Percentiles rank a stretch among this genome's conserved stretches.
phyloP scores from a whole-genome alignment of 805 yeast genomes.

The Candida nonsorbophila region DNA sequence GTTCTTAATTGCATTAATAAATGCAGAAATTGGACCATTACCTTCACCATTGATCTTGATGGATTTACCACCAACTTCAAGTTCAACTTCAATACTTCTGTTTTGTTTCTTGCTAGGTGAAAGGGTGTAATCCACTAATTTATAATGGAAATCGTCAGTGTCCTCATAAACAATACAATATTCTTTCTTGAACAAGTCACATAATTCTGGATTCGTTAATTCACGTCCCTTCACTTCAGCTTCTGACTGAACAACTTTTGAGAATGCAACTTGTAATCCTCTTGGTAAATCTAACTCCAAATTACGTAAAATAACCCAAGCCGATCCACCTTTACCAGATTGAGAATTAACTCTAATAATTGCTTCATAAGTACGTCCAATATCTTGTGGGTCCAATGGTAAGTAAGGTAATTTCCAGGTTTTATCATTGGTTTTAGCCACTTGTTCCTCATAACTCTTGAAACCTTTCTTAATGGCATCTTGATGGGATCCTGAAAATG shows the following conservation, averaged over 20 bases:
- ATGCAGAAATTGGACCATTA: conserved; percentile 80
- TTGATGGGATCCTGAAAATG: conserved; percentile 83
- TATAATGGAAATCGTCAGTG: conserved; percentile 18
- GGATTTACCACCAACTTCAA: conserved; percentile 41
- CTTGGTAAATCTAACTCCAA: conserved; percentile 80
- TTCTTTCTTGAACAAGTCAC: conserved; percentile 57
- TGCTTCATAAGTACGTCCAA: conserved; percentile 89
- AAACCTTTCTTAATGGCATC: conserved; percentile 87
- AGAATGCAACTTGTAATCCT: conserved; percentile 71
- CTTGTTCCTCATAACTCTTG: conserved; percentile 38
- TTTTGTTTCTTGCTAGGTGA: conserved; percentile 29
- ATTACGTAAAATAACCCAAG: conserved; percentile 76
- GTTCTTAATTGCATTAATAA: conserved; percentile 54
- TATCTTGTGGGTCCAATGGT: conserved; percentile 80
- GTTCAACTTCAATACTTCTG: conserved; percentile 43
- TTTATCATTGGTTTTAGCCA: conserved; percentile 26
- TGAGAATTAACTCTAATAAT: conserved; percentile 85
- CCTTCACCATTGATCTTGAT: conserved; percentile 54
- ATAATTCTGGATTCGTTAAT: conserved; percentile 58
- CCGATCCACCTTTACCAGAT: conserved; percentile 86
- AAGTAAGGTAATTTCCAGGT: conserved; percentile 76
- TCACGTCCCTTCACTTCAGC: conserved; percentile 74
- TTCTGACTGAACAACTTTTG: conserved; percentile 60
- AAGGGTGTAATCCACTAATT: conserved; percentile 45
- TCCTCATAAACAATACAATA: conserved; percentile 41